Conservation (phyloP, 2,329 filamentous ascomycete genomes). For the Aspergillus pseudoviridinutans region DNA sequence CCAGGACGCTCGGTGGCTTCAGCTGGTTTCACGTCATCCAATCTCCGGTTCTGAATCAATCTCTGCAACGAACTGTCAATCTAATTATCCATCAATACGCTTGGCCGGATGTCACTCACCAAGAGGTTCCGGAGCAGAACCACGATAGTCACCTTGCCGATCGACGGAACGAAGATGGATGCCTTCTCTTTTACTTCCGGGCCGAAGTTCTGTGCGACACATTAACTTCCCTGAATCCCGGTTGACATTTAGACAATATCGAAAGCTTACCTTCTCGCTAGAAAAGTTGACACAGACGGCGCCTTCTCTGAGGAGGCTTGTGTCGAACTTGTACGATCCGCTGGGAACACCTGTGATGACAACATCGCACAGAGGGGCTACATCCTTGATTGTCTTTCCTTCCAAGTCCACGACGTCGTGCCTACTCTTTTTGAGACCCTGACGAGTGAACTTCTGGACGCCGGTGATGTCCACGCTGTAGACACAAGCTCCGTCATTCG, state of each 20-base stretch:
- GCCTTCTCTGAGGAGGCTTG: conserved; percentile 76
- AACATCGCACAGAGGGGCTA: conserved; percentile 83
- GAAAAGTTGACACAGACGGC: conserved; percentile 99
- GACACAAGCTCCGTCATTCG: conserved; percentile 92
- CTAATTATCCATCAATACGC: not conserved
- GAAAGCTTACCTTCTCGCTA: conserved; percentile 64
- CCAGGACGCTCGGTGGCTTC: conserved; percentile 39
- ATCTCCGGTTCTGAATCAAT: conserved; percentile 42
- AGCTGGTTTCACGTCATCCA: conserved; percentile 39
- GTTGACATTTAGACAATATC: not conserved
- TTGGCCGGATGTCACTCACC: conserved; percentile 50
- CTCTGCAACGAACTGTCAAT: conserved; percentile 25
- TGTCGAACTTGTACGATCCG: conserved; percentile 85
- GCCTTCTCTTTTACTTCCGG: conserved; percentile 90
- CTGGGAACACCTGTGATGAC: conserved; percentile 90
- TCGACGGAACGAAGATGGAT: conserved; percentile 92
- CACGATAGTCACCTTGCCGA: conserved; percentile 96
- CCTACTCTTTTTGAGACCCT: conserved; percentile 76
- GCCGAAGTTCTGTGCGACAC: conserved; percentile 66
- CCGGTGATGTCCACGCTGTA: conserved; percentile 93
- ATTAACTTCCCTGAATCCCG: not conserved
- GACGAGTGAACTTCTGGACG: conserved; percentile 85
- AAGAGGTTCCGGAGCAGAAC: conserved; percentile 84
- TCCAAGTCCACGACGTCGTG: conserved; percentile 85
- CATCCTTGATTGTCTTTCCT: conserved; percentile 74